These are phyloP conservation scores for Yarrowia sp. DNA, from an alignment of 805 yeast species.

Conservation along the genomic window DNA sequence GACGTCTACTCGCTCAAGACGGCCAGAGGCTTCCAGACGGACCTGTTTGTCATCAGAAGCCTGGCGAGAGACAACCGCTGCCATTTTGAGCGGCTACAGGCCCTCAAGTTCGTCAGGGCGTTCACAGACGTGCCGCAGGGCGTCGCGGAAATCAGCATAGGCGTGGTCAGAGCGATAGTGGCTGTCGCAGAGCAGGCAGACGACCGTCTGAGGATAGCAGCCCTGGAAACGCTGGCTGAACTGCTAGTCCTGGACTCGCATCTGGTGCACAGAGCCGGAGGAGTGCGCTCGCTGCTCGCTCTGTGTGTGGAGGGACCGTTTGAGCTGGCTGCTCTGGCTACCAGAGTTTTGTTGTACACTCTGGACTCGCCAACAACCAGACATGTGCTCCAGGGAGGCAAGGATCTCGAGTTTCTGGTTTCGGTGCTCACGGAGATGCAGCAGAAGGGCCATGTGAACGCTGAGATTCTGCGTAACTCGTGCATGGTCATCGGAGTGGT, in stretches of 20 bases:
- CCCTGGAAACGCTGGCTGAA: constrained; percentile 56
- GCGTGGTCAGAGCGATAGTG: constrained; percentile 65
- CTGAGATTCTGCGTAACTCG: constrained; percentile 57
- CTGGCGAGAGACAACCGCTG: constrained; percentile 55
- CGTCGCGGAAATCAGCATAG: constrained; percentile 51
- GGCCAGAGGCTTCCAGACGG: constrained; percentile 55
- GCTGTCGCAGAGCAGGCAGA: constrained; percentile 56
- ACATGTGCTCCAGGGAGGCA: constrained; percentile 54
- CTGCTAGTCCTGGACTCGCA: constrained; percentile 47
- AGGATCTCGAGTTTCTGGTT: constrained; percentile 59
- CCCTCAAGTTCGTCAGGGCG: constrained; percentile 64
- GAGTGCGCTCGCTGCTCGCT: constrained; percentile 46
- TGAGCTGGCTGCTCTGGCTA: constrained; percentile 45
- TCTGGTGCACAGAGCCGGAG: constrained; percentile 46
- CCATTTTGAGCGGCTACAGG: constrained; percentile 71
- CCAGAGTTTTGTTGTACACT: constrained; percentile 52
- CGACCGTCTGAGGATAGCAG: constrained; percentile 50
- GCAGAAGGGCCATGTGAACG: constrained; percentile 47
- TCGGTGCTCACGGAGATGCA: constrained; percentile 70
- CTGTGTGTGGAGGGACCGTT: constrained; percentile 55
- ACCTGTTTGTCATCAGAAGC: constrained; percentile 61
- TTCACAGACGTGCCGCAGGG: constrained; percentile 59
- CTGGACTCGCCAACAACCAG: constrained; percentile 58
- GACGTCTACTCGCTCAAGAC: constrained; percentile 53
- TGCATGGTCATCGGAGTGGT: constrained; percentile 59